Percentiles rank a stretch among this genome's conserved stretches.
These are phyloP conservation scores for Dendrothele bispora DNA, from an alignment of 768 basidiomycete species.

Conservation along the genomic window DNA sequence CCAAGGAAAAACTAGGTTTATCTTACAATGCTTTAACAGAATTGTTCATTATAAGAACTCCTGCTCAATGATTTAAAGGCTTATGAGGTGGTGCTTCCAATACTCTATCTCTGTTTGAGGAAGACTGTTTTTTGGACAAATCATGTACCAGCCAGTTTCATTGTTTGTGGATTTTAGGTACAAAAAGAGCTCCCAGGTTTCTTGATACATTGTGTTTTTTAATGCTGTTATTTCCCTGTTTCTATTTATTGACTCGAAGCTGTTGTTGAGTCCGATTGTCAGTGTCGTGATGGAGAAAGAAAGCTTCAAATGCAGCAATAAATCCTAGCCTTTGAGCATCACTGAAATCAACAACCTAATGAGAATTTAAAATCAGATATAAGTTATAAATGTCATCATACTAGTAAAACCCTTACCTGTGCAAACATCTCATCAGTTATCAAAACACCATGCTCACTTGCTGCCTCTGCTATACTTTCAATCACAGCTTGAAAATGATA, in stretches of 20 bases:
- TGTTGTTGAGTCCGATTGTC: constrained; percentile 3
- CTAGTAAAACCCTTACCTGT: constrained; percentile 2
- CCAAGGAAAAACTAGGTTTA: too few relatives aligned
- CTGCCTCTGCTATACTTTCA: constrained; percentile 6
- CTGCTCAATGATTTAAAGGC: too few relatives aligned
- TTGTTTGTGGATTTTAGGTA: too few relatives aligned
- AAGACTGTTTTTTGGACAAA: too few relatives aligned
- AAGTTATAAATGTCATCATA: neutral
- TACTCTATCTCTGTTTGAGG: too few relatives aligned
- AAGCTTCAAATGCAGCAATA: constrained; percentile 24
- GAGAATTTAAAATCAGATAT: neutral
- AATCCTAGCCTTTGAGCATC: constrained; percentile 31
- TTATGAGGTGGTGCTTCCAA: too few relatives aligned
- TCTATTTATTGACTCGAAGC: constrained; percentile 10
- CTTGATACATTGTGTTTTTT: too few relatives aligned
- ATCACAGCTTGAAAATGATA: constrained; percentile 15
- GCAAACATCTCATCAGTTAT: constrained; percentile 13
- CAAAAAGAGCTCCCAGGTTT: too few relatives aligned
- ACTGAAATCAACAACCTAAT: constrained; percentile 34
- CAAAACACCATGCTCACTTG: neutral
- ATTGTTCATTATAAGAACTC: too few relatives aligned
- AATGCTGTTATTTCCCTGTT: too few relatives aligned
- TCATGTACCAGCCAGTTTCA: too few relatives aligned
- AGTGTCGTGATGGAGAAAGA: constrained; percentile 14
- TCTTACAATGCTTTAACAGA: too few relatives aligned